Base-by-base conservation (phyloP, 2,329 filamentous ascomycete genomes). In the Colletotrichum tropicale region DNA sequence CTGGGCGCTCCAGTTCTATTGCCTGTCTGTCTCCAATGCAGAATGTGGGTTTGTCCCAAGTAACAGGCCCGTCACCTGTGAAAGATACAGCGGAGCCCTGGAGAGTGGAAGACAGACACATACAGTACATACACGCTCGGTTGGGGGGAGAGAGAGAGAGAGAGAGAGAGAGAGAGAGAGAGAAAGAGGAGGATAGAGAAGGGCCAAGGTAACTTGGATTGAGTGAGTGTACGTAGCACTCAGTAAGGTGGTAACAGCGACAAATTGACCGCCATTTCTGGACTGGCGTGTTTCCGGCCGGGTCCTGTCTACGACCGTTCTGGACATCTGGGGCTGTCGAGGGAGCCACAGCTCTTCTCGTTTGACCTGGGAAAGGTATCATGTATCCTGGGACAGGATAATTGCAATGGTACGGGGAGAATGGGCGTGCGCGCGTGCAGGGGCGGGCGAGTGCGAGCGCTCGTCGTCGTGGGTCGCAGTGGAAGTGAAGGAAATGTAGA, bases 181-280 rank as follows among this genome's bases (percentile, higher is more conserved):
- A 38, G 36, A 38, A 8, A 38, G 36, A 38, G 36, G 16, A 38
- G 8, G 36, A 38, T 18, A 18, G 36, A 38, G 16, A 38, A 18
- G 36, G 36, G 16, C 36, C 36, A 38, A 38, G 36, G 36, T 16
- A 16, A 36, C 34, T 36, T 36, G 34, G 15, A 36, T 36, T 38
- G 56, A 28, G 26, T 58, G 24, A 58, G 18, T 18, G 56, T 12
- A 18, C 55, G 34, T n/a, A 15, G 30, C 16, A 18, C 18, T 60
- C 30, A 55, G 21, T 56, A 69, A 62, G 66, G 71, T 71, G 48
- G 61, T 66, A 71, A 56, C 28, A 55, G 36, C 71, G 21, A 71
- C 71, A 64, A 66, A 71, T 71, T 66, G 67, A 60, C 60, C 61
- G 26, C 71, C 71, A 70, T 71, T 58, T 48, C 28, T 61, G 67